These are phyloP conservation scores for Tylopilus cervinicoccineus DNA, from an alignment of 768 basidiomycete genomes.

Conservation along the genomic window DNA sequence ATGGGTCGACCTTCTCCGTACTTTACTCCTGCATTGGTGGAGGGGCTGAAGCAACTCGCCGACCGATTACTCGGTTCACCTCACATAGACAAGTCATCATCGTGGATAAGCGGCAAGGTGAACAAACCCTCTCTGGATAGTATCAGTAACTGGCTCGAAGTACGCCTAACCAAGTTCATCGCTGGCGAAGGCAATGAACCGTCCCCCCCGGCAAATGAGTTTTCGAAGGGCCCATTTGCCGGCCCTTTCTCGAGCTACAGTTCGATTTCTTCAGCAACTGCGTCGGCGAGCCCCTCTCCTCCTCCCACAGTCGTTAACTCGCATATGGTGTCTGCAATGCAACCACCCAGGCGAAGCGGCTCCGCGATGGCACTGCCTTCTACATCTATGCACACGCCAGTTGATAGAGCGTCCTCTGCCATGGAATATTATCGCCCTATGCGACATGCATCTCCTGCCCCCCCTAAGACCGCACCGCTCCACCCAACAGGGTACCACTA, in stretches of 20 bases:
- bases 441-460: slow-evolving; percentile 50
- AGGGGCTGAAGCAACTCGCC: slow-evolving; percentile 72
- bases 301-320: slow-evolving; percentile 50
- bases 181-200: slow-evolving; percentile 78
- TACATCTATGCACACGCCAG: slow-evolving; percentile 44
- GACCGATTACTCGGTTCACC: slow-evolving; percentile 75
- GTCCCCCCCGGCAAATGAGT: slow-evolving; percentile 33
- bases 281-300: slow-evolving; percentile 75
- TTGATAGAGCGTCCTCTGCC: slow-evolving; percentile 75
- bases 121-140: slow-evolving; percentile 89
- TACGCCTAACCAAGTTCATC: slow-evolving; percentile 89
- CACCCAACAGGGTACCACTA: slow-evolving; percentile 30
- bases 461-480: slow-evolving; percentile 53
- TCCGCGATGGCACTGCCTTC: slow-evolving; percentile 64
- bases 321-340: slow-evolving; percentile 28
- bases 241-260: slow-evolving; percentile 95
- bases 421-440: slow-evolving; percentile 61
- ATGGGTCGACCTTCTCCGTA: slow-evolving; percentile 62
- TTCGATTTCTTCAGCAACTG: slow-evolving; percentile 78
- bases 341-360: slow-evolving; percentile 56
- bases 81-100: slow-evolving; percentile 69
- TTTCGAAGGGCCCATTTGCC: slow-evolving; percentile 37
- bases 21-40: slow-evolving; percentile 60
- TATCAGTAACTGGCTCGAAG: slow-evolving; percentile 89
- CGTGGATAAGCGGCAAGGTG: slow-evolving; percentile 86